A percentile compares a stretch with the other conserved stretches of the same genome.
Conservation (phyloP, 2,329 filamentous ascomycete species). For the Laburnicola sp. region DNA sequence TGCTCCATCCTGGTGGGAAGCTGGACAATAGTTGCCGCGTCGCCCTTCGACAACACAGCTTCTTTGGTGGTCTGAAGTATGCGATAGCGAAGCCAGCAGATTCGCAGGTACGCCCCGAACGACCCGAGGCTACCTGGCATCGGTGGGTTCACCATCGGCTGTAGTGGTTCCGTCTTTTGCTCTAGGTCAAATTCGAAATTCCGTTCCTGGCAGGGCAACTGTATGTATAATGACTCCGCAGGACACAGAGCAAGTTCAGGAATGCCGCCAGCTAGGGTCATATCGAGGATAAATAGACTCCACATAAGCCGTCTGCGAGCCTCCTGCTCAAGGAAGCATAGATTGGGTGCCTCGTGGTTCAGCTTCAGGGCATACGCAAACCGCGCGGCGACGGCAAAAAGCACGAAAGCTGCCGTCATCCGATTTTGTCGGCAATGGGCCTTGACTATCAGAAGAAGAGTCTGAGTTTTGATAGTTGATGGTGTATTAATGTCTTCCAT, state of each 20-base stretch:
- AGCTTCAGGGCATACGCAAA: conserved; percentile 3
- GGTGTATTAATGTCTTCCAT: not conserved
- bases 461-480: conserved; percentile 3
- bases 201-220: conserved; percentile 3
- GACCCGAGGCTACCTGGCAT: not conserved
- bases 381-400: not conserved
- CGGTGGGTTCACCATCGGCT: not conserved
- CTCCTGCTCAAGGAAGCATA: conserved; percentile 4
- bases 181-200: conserved; percentile 8
- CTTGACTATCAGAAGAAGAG: conserved; percentile 2
- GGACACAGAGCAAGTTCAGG: not conserved
- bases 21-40: not conserved
- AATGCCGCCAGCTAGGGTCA: conserved; percentile 1
- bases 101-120: not conserved
- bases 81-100: conserved; percentile 5
- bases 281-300: conserved; percentile 3
- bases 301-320: conserved; percentile 5
- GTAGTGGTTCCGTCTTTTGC: conserved; percentile 2
- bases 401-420: not conserved
- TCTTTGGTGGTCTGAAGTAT: conserved; percentile 7
- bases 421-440: not conserved
- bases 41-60: not conserved
- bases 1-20: not conserved
- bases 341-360: conserved; percentile 5
- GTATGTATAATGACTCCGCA: conserved; percentile 3